These are phyloP conservation scores for Fraxinus excelsior DNA, from an alignment of 257 asterid genomes.

Conservation along the genomic window DNA sequence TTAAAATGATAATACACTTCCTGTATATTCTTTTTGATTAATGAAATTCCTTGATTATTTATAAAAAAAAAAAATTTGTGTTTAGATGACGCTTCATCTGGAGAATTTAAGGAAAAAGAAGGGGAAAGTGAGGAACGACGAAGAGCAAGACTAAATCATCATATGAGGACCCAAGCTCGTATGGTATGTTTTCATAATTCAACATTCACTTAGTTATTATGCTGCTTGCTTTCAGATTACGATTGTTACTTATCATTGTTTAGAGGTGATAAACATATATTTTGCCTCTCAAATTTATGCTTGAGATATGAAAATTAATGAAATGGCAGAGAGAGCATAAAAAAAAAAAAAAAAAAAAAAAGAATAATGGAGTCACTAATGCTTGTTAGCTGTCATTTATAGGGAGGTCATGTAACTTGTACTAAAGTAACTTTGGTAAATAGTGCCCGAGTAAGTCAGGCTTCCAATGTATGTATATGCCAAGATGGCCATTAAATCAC, in stretches of 20 bases:
- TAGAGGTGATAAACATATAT: background rate
- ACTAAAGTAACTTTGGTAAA: background rate
- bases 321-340: conserved; percentile 7
- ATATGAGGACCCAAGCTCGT: conserved; percentile 66
- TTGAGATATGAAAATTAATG: conserved; percentile 9
- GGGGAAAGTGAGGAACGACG: conserved; percentile 86
- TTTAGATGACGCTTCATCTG: conserved; percentile 73
- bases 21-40: too few relatives aligned
- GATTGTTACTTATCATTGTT: background rate
- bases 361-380: background rate
- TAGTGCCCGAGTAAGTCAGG: background rate
- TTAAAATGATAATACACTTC: too few relatives aligned
- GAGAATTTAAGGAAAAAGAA: conserved; percentile 66
- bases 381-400: conserved; percentile 13
- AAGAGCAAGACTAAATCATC: conserved; percentile 65
- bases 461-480: background rate
- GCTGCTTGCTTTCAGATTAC: conserved; percentile 6
- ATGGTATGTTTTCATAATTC: conserved; percentile 52
- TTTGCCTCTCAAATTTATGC: background rate
- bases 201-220: background rate
- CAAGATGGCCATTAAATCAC: background rate
- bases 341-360: background rate
- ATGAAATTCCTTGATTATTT: too few relatives aligned
- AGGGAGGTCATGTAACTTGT: background rate
- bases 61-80: too few relatives aligned